Conservation (phyloP, 2,329 filamentous ascomycete species). For the Cyanodermella asteris region DNA sequence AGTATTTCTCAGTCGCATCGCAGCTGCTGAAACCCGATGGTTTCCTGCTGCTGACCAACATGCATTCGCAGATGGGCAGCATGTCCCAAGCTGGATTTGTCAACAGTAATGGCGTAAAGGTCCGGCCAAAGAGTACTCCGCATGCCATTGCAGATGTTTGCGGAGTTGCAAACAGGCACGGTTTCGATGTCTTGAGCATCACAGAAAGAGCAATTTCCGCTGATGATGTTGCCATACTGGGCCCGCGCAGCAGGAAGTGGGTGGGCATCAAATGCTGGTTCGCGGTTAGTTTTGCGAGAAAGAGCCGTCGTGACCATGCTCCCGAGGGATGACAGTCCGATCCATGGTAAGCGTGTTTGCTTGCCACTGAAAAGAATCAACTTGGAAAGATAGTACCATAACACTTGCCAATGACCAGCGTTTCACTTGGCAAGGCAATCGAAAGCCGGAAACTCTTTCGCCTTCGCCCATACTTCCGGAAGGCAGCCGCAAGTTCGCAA, state of each 20-base stretch:
- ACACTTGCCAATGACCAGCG: too few relatives aligned
- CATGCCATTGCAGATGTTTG: constrained; percentile 31
- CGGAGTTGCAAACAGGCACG: constrained; percentile 23
- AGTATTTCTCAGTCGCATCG: constrained; percentile 27
- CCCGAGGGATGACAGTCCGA: constrained; percentile 6
- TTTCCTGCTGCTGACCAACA: constrained; percentile 40
- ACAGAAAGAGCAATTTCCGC: constrained; percentile 22
- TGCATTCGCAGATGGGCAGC: constrained; percentile 42
- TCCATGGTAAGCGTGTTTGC: constrained; percentile 7
- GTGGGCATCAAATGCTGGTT: constrained; percentile 5
- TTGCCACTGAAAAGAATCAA: too few relatives aligned
- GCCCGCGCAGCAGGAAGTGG: constrained; percentile 5
- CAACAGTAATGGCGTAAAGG: constrained; percentile 31
- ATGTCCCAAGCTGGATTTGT: constrained; percentile 40
- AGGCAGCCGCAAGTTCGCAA: too few relatives aligned
- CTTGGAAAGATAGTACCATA: too few relatives aligned
- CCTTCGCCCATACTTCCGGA: too few relatives aligned
- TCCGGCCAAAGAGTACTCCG: constrained; percentile 36
- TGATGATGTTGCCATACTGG: constrained; percentile 18
- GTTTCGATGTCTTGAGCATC: constrained; percentile 23
- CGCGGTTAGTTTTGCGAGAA: constrained; percentile 3
- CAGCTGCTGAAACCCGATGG: constrained; percentile 25
- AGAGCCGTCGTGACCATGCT: constrained; percentile 8
- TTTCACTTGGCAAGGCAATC: too few relatives aligned
- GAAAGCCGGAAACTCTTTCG: too few relatives aligned